Conservation (phyloP, 306 rosid species). For the Parietaria judaica region DNA sequence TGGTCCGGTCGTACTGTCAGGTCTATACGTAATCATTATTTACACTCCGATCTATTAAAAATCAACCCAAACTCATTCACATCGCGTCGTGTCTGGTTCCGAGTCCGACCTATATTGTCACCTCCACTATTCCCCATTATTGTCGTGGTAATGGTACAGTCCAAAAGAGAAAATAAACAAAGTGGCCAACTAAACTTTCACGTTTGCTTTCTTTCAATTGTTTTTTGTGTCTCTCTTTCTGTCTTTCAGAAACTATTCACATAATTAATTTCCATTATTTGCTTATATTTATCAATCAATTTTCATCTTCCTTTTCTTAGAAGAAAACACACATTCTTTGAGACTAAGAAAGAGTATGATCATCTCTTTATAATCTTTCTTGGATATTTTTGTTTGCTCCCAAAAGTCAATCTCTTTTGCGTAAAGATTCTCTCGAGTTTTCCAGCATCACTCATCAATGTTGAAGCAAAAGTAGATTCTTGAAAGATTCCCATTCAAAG, state of each 20-base stretch:
- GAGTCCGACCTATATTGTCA: too few relatives aligned
- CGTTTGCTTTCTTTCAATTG: neutral
- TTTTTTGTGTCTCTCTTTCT: too few relatives aligned
- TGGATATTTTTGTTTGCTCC: too few relatives aligned
- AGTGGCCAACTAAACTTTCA: slow-evolving; percentile 18
- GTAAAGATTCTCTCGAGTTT: slow-evolving; percentile 42
- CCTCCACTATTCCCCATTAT: too few relatives aligned
- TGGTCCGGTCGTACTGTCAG: too few relatives aligned
- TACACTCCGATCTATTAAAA: too few relatives aligned
- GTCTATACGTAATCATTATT: too few relatives aligned
- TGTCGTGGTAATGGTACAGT: neutral
- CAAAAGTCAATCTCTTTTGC: slow-evolving; percentile 45
- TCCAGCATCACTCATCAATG: slow-evolving; percentile 30
- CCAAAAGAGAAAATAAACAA: neutral
- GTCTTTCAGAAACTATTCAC: slow-evolving; percentile 2
- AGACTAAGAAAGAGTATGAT: too few relatives aligned
- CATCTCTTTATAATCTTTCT: too few relatives aligned
- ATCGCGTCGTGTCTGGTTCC: too few relatives aligned
- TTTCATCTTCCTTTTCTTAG: slow-evolving; percentile 1
- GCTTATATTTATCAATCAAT: neutral
- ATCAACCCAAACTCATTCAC: too few relatives aligned
- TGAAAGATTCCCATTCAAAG: slow-evolving; percentile 51
- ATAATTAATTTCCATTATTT: slow-evolving; percentile 32
- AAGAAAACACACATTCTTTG: neutral
- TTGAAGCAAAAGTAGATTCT: slow-evolving; percentile 25